Evolutionary conservation across 169 alveolate genomes (phyloP).

Genomic region (Amoebophrya sp.): DNA sequence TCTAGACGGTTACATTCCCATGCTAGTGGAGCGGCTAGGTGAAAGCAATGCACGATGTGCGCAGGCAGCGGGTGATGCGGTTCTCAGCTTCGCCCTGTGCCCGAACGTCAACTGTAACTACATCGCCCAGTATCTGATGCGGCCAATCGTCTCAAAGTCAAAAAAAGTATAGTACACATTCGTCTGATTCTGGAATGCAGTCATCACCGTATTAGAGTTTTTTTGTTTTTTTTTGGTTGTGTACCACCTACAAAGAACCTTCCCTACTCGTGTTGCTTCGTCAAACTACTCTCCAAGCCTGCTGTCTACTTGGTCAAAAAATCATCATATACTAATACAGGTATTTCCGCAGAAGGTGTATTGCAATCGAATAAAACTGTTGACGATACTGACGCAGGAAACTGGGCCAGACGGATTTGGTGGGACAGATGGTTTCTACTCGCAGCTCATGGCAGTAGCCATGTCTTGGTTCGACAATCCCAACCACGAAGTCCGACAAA

Average conservation of each 20-base stretch:
- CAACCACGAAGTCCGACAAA: not conserved
- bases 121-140: not conserved
- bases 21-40: slow-evolving; percentile 14
- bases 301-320: no score
- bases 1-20: not conserved
- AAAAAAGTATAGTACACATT: not conserved
- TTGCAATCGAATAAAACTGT: not conserved
- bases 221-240: no score
- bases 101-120: not conserved
- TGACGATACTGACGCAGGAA: not conserved
- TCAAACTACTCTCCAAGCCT: not conserved
- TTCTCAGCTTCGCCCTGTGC: not conserved
- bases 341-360: slow-evolving; percentile 14
- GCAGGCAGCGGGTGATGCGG: slow-evolving; percentile 2
- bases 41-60: not conserved
- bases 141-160: not conserved
- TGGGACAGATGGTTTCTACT: not conserved
- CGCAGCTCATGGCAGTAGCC: not conserved
- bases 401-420: not conserved
- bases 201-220: not conserved
- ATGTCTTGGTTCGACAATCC: not conserved
- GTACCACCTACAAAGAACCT: not conserved
- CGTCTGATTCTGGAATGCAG: not conserved
- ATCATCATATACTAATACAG: not conserved
- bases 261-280: not conserved